A percentile compares a stretch with the other conserved stretches of the same genome.
Evolutionary conservation across 1,284 basidiomycete species (phyloP).

Genomic region (Melanopsichium pennsylvanicum): DNA sequence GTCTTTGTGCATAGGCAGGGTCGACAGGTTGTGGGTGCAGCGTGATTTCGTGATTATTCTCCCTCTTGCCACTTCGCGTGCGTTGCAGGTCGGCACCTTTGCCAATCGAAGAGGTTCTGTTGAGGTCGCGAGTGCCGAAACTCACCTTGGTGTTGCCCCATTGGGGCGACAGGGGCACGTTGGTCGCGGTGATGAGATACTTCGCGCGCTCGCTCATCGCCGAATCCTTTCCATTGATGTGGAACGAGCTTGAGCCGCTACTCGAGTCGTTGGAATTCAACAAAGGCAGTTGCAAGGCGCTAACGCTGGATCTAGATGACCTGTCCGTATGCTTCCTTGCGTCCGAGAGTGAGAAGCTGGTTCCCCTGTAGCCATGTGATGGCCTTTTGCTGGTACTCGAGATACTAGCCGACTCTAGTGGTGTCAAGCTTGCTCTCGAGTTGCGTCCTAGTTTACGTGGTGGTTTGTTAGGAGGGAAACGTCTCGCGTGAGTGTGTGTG

Average conservation of each 20-base stretch:
- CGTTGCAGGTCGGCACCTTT: slow-evolving; percentile 40
- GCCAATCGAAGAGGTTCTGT: slow-evolving; percentile 34
- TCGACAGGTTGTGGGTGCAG: slow-evolving; percentile 26
- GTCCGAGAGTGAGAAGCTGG: slow-evolving; percentile 28
- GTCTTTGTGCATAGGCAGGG: slow-evolving; percentile 15
- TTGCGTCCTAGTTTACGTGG: slow-evolving; percentile 25
- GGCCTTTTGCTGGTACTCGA: slow-evolving; percentile 15
- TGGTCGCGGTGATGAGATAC: slow-evolving; percentile 34
- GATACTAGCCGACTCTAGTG: slow-evolving; percentile 10
- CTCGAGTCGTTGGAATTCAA: slow-evolving; percentile 32
- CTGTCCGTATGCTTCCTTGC: slow-evolving; percentile 29
- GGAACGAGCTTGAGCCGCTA: slow-evolving; percentile 41
- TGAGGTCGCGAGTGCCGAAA: slow-evolving; percentile 21
- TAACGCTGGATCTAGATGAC: slow-evolving; percentile 23
- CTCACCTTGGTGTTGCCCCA: slow-evolving; percentile 4
- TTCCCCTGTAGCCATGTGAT: slow-evolving; percentile 40
- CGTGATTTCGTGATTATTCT: slow-evolving; percentile 17
- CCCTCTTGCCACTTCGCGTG: slow-evolving; percentile 27
- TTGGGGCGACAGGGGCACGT: slow-evolving; percentile 2
- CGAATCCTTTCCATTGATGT: slow-evolving; percentile 24
- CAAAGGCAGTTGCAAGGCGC: slow-evolving; percentile 24
- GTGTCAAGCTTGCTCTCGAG: slow-evolving; percentile 20
- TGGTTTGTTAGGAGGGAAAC: slow-evolving; percentile 34
- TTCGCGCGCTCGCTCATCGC: slow-evolving; percentile 38
- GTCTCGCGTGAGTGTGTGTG: not conserved